Evolutionary conservation across 805 yeast genomes (phyloP).

Genomic region (Cyberlindnera maclurae): DNA sequence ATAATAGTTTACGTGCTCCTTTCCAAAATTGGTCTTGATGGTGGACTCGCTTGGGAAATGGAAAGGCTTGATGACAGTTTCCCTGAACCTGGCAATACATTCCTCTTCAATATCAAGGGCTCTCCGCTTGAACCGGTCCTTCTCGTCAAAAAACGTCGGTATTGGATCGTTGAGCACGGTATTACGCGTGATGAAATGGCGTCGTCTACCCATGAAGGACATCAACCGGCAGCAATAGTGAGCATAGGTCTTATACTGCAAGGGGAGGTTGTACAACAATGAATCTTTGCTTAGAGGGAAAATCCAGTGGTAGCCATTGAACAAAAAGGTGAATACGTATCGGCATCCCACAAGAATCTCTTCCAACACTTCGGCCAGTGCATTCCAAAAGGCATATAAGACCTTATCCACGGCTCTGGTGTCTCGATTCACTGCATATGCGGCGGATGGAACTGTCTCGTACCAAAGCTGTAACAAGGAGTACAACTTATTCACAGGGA

Average conservation of each 20-base stretch:
- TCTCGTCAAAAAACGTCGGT: constrained; percentile 8
- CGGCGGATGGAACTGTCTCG: constrained; percentile 12
- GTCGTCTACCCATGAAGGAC: constrained; percentile 18
- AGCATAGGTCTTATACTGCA: constrained; percentile 7
- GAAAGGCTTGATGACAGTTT: constrained; percentile 9
- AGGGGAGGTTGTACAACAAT: constrained; percentile 6
- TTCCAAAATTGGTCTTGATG: background rate
- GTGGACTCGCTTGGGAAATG: constrained; percentile 17
- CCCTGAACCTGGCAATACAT: constrained; percentile 12
- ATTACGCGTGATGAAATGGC: constrained; percentile 12
- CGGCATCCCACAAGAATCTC: constrained; percentile 11
- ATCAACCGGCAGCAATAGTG: constrained; percentile 17
- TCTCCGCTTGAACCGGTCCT: constrained; percentile 16
- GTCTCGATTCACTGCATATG: constrained; percentile 9
- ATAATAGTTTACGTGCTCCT: constrained; percentile 2
- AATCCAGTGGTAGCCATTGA: constrained; percentile 16
- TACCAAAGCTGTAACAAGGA: constrained; percentile 14
- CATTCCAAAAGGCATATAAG: constrained; percentile 15
- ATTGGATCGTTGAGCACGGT: constrained; percentile 17
- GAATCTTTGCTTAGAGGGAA: constrained; percentile 9
- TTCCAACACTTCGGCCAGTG: constrained; percentile 13
- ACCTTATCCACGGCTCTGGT: constrained; percentile 10
- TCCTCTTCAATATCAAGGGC: constrained; percentile 17
- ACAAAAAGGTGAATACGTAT: constrained; percentile 16
- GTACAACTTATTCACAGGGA: constrained; percentile 15